Conservation (phyloP, 306 rosid species). For the Coriaria nepalensis region DNA sequence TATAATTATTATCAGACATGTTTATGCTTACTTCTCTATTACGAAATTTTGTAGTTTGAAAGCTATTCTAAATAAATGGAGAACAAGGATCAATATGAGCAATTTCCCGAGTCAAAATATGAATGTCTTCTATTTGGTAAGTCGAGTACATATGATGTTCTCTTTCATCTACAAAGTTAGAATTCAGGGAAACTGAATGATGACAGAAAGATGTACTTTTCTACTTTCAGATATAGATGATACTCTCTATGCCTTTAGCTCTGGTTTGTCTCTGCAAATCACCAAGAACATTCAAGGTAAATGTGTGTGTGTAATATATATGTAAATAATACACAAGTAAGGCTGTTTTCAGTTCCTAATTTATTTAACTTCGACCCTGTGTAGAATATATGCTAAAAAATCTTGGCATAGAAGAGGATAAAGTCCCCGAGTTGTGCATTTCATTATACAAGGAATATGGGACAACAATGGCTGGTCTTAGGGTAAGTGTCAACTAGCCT, state of each 20-base stretch:
- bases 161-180: neutral
- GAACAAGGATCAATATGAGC: constrained; percentile 28
- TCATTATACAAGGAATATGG: constrained; percentile 66
- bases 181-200: neutral
- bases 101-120: constrained; percentile 35
- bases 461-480: constrained; percentile 90
- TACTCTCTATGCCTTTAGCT: constrained; percentile 70
- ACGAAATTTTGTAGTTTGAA: too few species aligned
- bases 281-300: constrained; percentile 59
- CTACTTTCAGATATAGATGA: constrained; percentile 72
- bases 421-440: constrained; percentile 38
- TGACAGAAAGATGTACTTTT: constrained; percentile 1
- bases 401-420: constrained; percentile 52
- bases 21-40: too few species aligned
- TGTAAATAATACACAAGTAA: neutral
- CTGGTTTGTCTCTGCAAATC: constrained; percentile 47
- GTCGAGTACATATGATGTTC: neutral
- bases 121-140: constrained; percentile 78
- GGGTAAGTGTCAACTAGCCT: constrained; percentile 24
- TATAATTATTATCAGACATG: too few species aligned
- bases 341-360: constrained; percentile 1
- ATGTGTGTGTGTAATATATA: neutral
- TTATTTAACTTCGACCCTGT: neutral
- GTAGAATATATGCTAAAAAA: constrained; percentile 59
- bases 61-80: constrained; percentile 37